phyloP scores from a whole-genome alignment of 2,329 filamentous ascomycete species.

The Aphanoascus verrucosus region DNA sequence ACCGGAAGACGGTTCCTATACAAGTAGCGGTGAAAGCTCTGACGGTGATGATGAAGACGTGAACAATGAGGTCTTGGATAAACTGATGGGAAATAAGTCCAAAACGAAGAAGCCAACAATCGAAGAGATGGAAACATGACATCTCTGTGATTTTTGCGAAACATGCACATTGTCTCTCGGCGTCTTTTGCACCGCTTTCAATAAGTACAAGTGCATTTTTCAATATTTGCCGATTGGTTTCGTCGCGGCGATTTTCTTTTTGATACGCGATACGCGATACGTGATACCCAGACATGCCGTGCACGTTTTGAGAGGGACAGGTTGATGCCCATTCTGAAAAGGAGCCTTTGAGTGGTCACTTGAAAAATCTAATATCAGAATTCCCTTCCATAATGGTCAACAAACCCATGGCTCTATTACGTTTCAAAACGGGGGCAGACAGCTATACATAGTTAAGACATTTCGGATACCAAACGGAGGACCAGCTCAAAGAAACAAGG shows the following conservation, averaged over 20 bases:
- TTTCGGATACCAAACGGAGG: background rate
- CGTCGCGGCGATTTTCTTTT: background rate
- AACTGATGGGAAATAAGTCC: slow-evolving; percentile 29
- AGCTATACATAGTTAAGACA: background rate
- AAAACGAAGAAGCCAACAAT: slow-evolving; percentile 28
- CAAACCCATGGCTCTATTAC: background rate
- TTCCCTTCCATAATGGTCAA: background rate
- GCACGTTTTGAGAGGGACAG: background rate
- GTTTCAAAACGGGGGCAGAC: background rate
- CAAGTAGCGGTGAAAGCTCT: slow-evolving; percentile 10
- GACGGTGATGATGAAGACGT: slow-evolving; percentile 13
- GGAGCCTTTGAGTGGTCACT: background rate
- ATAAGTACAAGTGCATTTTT: background rate
- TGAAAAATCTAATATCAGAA: background rate
- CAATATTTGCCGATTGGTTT: background rate
- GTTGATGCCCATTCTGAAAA: background rate
- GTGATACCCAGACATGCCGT: slow-evolving; percentile 2
- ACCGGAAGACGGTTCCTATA: slow-evolving; percentile 16
- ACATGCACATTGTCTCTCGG: background rate
- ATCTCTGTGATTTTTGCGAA: background rate
- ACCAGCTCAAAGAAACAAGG: background rate
- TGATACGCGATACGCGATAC: slow-evolving; percentile 5
- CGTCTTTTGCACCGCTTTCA: background rate
- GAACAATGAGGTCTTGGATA: slow-evolving; percentile 21
- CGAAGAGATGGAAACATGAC: slow-evolving; percentile 24